These are phyloP conservation scores for Pluteus cervinus DNA, from an alignment of 768 basidiomycete genomes.

Conservation along the genomic window DNA sequence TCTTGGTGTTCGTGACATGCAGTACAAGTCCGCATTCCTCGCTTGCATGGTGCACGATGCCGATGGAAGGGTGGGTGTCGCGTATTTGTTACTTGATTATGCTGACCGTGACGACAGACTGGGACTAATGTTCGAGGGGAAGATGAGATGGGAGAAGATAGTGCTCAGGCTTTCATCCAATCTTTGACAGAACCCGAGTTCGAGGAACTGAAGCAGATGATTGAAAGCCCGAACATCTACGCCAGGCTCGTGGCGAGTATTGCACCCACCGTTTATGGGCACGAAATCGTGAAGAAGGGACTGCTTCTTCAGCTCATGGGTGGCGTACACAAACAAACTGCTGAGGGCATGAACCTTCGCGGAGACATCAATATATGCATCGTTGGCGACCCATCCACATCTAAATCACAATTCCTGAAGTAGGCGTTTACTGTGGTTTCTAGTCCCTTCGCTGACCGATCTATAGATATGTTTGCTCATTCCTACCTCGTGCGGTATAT, in stretches of 20 bases:
- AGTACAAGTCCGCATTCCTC: slow-evolving; percentile 98
- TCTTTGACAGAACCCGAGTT: slow-evolving; percentile 91
- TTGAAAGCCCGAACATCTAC: slow-evolving; percentile 92
- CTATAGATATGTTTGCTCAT: slow-evolving; percentile 90
- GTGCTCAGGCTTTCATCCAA: slow-evolving; percentile 79
- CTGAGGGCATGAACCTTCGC: slow-evolving; percentile 95
- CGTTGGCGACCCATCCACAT: slow-evolving; percentile 93
- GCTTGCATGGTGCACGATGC: slow-evolving; percentile 96
- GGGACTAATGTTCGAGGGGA: slow-evolving; percentile 90
- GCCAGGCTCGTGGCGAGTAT: slow-evolving; percentile 89
- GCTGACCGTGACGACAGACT: slow-evolving; percentile 36
- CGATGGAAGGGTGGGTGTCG: slow-evolving; percentile 70
- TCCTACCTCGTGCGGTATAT: slow-evolving; percentile 96
- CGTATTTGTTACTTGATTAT: background rate
- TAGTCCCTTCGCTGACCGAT: slow-evolving; percentile 3
- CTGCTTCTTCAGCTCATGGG: slow-evolving; percentile 95
- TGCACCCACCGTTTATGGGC: slow-evolving; percentile 97
- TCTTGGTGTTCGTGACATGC: slow-evolving; percentile 89
- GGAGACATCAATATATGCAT: slow-evolving; percentile 99
- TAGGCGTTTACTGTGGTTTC: slow-evolving; percentile 22
- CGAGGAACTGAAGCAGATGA: slow-evolving; percentile 92
- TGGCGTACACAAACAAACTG: slow-evolving; percentile 94
- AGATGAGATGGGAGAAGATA: slow-evolving; percentile 71
- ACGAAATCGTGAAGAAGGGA: slow-evolving; percentile 99
- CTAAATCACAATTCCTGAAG: slow-evolving; percentile 99